A percentile compares a stretch with the other conserved stretches of the same genome.
Evolutionary conservation across 78 protist genomes (phyloP).

Genomic region (Isochrysis galbana): DNA sequence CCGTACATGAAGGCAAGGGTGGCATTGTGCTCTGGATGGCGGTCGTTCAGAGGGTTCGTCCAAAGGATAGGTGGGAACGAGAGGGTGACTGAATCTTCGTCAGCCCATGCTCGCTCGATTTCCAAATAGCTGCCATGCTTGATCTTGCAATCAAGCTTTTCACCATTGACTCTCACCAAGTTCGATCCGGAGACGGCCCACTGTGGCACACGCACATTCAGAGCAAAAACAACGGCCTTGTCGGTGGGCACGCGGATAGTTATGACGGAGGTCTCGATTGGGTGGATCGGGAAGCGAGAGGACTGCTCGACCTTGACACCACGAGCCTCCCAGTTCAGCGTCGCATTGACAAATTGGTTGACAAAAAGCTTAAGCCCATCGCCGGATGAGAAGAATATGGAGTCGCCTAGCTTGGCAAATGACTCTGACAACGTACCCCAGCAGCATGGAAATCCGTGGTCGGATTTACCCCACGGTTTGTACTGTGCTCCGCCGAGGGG

Average conservation of each 20-base stretch:
- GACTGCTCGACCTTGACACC: background rate
- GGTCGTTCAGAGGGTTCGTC: background rate
- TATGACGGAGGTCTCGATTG: background rate
- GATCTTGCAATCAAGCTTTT: too few species aligned
- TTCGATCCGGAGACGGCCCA: too few species aligned
- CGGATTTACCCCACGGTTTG: background rate
- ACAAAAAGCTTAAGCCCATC: background rate
- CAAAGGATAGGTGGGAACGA: background rate
- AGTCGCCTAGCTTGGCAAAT: background rate
- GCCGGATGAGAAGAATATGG: background rate
- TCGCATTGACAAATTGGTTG: background rate
- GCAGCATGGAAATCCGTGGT: slow-evolving; percentile 2
- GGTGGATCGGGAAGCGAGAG: background rate
- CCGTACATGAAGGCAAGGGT: background rate
- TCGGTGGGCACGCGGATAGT: background rate
- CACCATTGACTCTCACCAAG: too few species aligned
- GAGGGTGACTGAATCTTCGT: background rate
- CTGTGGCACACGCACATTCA: background rate
- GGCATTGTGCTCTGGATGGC: background rate
- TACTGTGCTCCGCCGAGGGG: background rate
- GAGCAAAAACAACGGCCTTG: background rate
- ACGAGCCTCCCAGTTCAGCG: background rate
- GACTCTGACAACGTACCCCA: background rate
- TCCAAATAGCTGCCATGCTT: too few species aligned
- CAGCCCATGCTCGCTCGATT: background rate